phyloP scores from a whole-genome alignment of 1,284 basidiomycete species.

The Amylostereum chailletii region DNA sequence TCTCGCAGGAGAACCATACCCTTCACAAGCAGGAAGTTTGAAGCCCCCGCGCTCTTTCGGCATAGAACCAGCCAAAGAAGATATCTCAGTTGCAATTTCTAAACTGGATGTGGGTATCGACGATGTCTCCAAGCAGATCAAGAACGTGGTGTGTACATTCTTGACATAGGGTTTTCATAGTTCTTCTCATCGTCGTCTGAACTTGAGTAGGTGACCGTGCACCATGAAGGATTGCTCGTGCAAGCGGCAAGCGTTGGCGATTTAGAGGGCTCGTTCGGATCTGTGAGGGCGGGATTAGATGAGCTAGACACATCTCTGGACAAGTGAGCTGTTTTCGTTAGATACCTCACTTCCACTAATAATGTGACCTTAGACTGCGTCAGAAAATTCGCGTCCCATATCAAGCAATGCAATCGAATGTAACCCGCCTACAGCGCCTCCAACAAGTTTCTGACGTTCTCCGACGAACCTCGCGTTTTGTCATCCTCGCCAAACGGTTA shows the following conservation, averaged over 20 bases:
- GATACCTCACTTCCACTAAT: background rate
- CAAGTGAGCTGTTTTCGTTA: slow-evolving; percentile 37
- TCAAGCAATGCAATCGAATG: slow-evolving; percentile 59
- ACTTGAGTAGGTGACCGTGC: slow-evolving; percentile 45
- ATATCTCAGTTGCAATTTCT: slow-evolving; percentile 79
- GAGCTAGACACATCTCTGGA: slow-evolving; percentile 66
- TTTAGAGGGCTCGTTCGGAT: slow-evolving; percentile 53
- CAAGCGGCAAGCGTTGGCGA: slow-evolving; percentile 61
- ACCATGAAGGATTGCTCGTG: slow-evolving; percentile 67
- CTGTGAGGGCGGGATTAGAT: slow-evolving; percentile 56
- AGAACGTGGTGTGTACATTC: slow-evolving; percentile 55
- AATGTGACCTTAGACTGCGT: slow-evolving; percentile 51
- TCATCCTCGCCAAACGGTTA: slow-evolving; percentile 71
- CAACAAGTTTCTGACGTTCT: slow-evolving; percentile 80
- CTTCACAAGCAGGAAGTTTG: slow-evolving; percentile 25
- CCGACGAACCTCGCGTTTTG: slow-evolving; percentile 74
- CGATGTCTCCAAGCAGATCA: slow-evolving; percentile 82
- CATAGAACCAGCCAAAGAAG: slow-evolving; percentile 66
- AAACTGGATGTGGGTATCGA: slow-evolving; percentile 81
- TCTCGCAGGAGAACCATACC: slow-evolving; percentile 72
- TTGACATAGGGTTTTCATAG: background rate
- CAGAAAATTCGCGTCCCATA: slow-evolving; percentile 81
- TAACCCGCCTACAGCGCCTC: slow-evolving; percentile 65
- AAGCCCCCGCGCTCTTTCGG: slow-evolving; percentile 25
- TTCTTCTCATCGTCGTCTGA: slow-evolving; percentile 1